Base-by-base conservation (phyloP, 352 stramenopile species). In the Pythium vanterpoolii region DNA sequence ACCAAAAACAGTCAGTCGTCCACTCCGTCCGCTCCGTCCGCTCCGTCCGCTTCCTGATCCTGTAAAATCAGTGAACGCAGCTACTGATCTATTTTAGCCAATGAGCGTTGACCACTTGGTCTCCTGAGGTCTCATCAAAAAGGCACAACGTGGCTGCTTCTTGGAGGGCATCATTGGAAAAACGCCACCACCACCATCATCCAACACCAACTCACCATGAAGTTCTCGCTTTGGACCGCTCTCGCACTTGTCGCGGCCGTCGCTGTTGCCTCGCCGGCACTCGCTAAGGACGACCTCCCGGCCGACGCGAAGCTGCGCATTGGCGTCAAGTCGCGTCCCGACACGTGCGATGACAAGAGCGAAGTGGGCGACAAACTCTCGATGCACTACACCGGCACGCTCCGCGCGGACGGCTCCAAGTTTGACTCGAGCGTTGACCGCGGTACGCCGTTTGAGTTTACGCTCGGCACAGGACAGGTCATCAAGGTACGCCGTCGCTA, bases 341-440 rank as follows among this genome's bases (percentile, higher is more conserved):
- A 89, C 49, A 68, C 68, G 36, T 93, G 86, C 69, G 59, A 62
- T 13, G 71, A 80, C 59, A 93, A 91, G 80, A 89, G 69, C 59
- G 66, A 88, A 64, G 57, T 72, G 49, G 93, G 93, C 28, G 86
- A 93, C 66, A 87, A 95, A 67, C 82, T 99, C 26, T 96, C 87
- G 54, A 97, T 98, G 68, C 91, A 98, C 79, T 98, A 98, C 87
- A 97, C 91, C 44, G 97, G 97, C 39, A 98, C 84, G 28, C 72
- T 99, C 33, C 87, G 82, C 66, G 97, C 97, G 68, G 93, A 98
- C 74, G 97, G 97, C 52, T 97, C 87, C 62, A 94, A 98, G 68
- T 99, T 99, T 70, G 96, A 99, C 79, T 98, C 90, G 56, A 98
- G 90, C 31, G 80, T 98, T 60, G 92, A 98, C 60, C 94, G 96